Evolutionary conservation across 805 yeast genomes (phyloP), one percentile per base, ranked within the genome.

Genomic region (Cyberlindnera samutprakarnensis): DNA sequence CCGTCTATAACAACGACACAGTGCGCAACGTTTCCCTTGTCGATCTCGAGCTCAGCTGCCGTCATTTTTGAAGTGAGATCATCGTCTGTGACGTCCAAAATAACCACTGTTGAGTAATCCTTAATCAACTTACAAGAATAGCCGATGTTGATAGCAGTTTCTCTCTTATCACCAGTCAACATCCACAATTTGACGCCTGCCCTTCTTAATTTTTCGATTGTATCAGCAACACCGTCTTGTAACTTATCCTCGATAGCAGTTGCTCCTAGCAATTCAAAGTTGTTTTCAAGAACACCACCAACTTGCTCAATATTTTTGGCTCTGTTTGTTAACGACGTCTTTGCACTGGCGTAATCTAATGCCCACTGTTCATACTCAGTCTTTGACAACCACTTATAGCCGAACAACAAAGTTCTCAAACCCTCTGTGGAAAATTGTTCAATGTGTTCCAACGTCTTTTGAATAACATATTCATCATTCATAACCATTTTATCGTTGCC

Each of bases 161-260:
- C 99, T 37, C 96, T 67, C 53, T 94, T 94, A 54, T 92, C 99
- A 27, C 99, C 99, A 0, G 99, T 92, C 29, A 92, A 64, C 96
- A 92, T 92, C 99, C 99, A 92, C 66, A 92, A 60, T 49, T 80
- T 85, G 36, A 92, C 86, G 3, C 95, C 95, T 0, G 99, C 97
- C 41, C 94, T 68, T 46, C 95, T 72, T 30, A 92, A 67, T 49
- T 86, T 87, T 37, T 86, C 96, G 41, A 92, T 88, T 0, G 97
- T 74, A 33, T 88, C 95, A 15, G 96, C 81, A 6, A 92, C 98
- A n/a, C 98, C 99, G 16, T 78, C 81, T 59, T 92, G 99, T 24
- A 92, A 66, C 51, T 90, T 92, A 53, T 92, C 99, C 53, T 92
- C 99, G 40, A 92, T 92, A 0, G 97, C 98, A 5, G 96, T 87